Conservation (phyloP, 495 filamentous ascomycete genomes). For the Cetradonia linearis region DNA sequence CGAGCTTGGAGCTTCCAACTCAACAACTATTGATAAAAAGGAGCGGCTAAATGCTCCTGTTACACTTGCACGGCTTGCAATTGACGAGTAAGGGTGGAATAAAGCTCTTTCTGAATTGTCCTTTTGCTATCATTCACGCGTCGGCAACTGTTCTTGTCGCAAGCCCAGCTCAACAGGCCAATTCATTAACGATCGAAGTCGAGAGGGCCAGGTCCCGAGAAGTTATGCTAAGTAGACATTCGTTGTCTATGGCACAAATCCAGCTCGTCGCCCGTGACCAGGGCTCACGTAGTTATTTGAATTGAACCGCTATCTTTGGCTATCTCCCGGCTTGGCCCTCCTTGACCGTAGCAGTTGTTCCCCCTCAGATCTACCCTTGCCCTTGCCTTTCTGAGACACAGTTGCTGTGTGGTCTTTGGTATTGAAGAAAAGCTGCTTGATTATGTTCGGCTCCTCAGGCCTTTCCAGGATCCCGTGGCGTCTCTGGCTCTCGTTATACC, state of each 20-base stretch:
- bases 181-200: background rate
- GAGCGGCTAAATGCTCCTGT: background rate
- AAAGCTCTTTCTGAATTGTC: background rate
- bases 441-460: slow-evolving; percentile 11
- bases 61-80: background rate
- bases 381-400: background rate
- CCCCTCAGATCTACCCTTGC: slow-evolving; percentile 1
- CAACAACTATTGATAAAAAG: background rate
- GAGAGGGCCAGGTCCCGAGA: background rate
- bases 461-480: slow-evolving; percentile 34
- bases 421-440: slow-evolving; percentile 9
- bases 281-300: background rate
- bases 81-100: background rate
- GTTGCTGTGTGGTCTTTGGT: slow-evolving; percentile 4
- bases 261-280: background rate
- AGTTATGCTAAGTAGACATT: background rate
- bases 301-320: background rate
- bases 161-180: background rate
- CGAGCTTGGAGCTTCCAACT: background rate
- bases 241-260: background rate
- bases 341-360: slow-evolving; percentile 16
- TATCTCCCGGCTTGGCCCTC: slow-evolving; percentile 10
- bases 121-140: background rate
- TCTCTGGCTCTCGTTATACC: slow-evolving; percentile 34
- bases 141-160: background rate